Evolutionary conservation across 2,329 filamentous ascomycete genomes (phyloP), one percentile per base, ranked within the genome.

Genomic region (Nannizzia gypsea): DNA sequence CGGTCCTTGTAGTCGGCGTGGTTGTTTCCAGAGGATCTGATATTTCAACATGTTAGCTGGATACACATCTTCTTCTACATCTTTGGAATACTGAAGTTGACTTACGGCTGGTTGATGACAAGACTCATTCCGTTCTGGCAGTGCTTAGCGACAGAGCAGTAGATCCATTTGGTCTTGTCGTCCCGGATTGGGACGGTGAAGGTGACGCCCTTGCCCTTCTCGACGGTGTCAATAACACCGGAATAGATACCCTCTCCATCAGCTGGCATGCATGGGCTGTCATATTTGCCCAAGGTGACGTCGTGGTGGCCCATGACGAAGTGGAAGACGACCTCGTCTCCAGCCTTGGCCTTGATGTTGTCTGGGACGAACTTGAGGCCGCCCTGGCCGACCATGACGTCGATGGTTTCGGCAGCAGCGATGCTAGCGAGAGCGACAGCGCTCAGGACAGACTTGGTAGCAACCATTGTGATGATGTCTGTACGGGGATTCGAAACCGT

Each of bases 101-200:
- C 63, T 62, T 59, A 72, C 72, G 77, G 74, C 59, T 76, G 75
- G 61, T 82, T 82, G 42, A 82, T 74, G 4, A 79, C 73, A 69
- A 79, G 75, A 28, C 78, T 74, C 72, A 81, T 80, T 6, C 79
- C 79, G 6, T 66, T 66, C 64, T 80, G 75, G 52, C 80, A 81
- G 61, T 81, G 79, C 2, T 74, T 74, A 0, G 70, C 74, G 1
- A 76, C 76, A 0, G 78, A 76, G 60, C 79, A 82, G 66, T 81
- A 82, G 34, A 79, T 63, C 67, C 78, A 81, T 61, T 81, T 75
- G 4, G 78, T 72, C 1, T 76, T 71, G 0, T 74, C 71, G 60
- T 70, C 73, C 28, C 72, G 74, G 17, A 82, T 67, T 9, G 72
- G 71, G 66, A 82, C 73, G 60, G 73, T 77, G 65, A 80, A 82